These are phyloP conservation scores for Umbelopsis vinacea DNA, from an alignment of 192 early-diverging fungal species.

Conservation along the genomic window DNA sequence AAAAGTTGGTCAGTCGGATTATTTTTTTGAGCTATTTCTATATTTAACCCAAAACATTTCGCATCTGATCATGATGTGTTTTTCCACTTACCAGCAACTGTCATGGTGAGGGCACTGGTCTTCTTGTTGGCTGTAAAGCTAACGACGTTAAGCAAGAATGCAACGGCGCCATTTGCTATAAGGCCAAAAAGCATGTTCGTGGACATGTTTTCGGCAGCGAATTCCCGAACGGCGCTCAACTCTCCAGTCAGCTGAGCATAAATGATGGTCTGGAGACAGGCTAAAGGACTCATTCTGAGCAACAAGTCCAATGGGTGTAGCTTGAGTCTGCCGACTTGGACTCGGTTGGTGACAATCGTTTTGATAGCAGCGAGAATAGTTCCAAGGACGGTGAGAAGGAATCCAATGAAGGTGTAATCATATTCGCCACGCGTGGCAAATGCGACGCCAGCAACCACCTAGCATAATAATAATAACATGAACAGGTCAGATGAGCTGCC, in stretches of 20 bases:
- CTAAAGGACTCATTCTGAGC: slow-evolving; percentile 49
- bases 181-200: slow-evolving; percentile 45
- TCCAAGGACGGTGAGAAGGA: slow-evolving; percentile 66
- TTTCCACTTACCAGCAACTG: slow-evolving; percentile 57
- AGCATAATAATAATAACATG: slow-evolving; percentile 9
- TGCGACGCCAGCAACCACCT: slow-evolving; percentile 56
- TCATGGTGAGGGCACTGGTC: slow-evolving; percentile 68
- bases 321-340: slow-evolving; percentile 61
- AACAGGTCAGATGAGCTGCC: slow-evolving; percentile 35
- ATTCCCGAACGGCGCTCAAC: slow-evolving; percentile 23
- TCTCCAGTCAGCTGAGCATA: slow-evolving; percentile 59
- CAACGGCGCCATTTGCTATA: slow-evolving; percentile 63
- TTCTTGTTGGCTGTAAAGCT: slow-evolving; percentile 70
- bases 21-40: neutral
- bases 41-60: neutral
- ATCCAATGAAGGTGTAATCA: slow-evolving; percentile 46
- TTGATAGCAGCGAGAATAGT: slow-evolving; percentile 63
- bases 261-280: slow-evolving; percentile 45
- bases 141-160: slow-evolving; percentile 70
- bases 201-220: slow-evolving; percentile 18
- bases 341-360: slow-evolving; percentile 63
- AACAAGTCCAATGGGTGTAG: slow-evolving; percentile 66
- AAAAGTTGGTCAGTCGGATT: neutral
- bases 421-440: slow-evolving; percentile 68
- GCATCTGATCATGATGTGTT: neutral